These are phyloP conservation scores for Trichophyton simii DNA, from an alignment of 2,329 filamentous ascomycete genomes.

Conservation along the genomic window DNA sequence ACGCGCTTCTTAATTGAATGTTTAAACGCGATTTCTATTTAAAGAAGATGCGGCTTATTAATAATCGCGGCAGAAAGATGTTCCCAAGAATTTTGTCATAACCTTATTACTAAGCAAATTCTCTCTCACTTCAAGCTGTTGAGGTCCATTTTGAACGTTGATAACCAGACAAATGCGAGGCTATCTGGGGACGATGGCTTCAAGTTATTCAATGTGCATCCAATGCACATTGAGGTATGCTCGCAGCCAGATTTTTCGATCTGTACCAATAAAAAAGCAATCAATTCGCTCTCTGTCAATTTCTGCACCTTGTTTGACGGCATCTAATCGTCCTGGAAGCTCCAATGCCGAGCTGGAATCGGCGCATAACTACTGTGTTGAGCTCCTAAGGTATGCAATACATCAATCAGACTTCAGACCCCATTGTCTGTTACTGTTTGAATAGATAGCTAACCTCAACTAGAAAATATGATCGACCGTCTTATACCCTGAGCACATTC, in stretches of 20 bases:
- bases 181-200: background rate
- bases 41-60: background rate
- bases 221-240: background rate
- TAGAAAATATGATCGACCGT: constrained; percentile 80
- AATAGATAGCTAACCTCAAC: background rate
- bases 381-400: constrained; percentile 40
- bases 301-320: background rate
- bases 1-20: background rate
- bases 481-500: constrained; percentile 75
- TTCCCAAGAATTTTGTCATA: background rate
- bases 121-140: background rate
- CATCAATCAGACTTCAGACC: background rate
- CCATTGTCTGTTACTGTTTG: background rate
- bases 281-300: background rate
- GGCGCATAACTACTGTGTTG: constrained; percentile 47
- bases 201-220: background rate
- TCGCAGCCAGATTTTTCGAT: background rate
- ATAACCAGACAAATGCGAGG: background rate
- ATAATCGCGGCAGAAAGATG: background rate
- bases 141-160: background rate
- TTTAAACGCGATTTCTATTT: constrained; percentile 1
- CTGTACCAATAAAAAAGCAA: background rate
- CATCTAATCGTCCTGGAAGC: background rate
- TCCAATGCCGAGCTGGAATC: constrained; percentile 40
- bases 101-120: background rate